Percentiles rank a stretch among this genome's conserved stretches.
These are phyloP conservation scores for Pezicula neosporulosa DNA, from an alignment of 2,329 filamentous ascomycete species.

Conservation along the genomic window DNA sequence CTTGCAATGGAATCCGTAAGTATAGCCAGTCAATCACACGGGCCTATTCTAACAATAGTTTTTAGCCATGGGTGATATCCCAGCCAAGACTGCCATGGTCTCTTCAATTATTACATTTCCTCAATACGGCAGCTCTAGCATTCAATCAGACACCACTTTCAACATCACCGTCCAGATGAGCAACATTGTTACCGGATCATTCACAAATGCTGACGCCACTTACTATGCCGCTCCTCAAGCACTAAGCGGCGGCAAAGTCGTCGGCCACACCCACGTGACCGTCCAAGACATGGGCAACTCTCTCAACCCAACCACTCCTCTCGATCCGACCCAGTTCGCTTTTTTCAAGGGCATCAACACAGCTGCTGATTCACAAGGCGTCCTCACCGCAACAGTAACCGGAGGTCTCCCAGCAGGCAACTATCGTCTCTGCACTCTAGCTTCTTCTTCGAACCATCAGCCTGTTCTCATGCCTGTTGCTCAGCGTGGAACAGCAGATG, in stretches of 20 bases:
- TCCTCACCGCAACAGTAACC: conserved; percentile 32
- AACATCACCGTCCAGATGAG: conserved; percentile 30
- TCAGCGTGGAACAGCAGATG: conserved; percentile 40
- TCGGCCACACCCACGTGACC: conserved; percentile 37
- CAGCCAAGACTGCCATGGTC: conserved; percentile 13
- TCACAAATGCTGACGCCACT: conserved; percentile 34
- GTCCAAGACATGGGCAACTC: conserved; percentile 31
- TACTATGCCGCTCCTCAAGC: conserved; percentile 35
- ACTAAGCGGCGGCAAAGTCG: conserved; percentile 28
- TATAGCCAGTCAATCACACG: not conserved
- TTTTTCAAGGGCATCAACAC: conserved; percentile 41
- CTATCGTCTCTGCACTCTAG: conserved; percentile 43
- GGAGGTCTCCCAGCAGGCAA: conserved; percentile 37
- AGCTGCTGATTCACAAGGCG: conserved; percentile 33
- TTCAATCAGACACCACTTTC: conserved; percentile 12
- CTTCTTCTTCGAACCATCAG: conserved; percentile 38
- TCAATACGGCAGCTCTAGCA: conserved; percentile 6
- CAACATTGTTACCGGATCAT: conserved; percentile 32
- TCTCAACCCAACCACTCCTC: conserved; percentile 26
- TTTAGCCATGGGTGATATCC: conserved; percentile 30
- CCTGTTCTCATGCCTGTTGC: conserved; percentile 40
- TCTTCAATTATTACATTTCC: conserved; percentile 22
- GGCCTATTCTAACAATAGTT: conserved; percentile 7
- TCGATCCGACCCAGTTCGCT: conserved; percentile 30
- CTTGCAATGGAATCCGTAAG: conserved; percentile 49